Conservation (phyloP, 2,329 filamentous ascomycete species). For the Cladosporium sphaerospermum region DNA sequence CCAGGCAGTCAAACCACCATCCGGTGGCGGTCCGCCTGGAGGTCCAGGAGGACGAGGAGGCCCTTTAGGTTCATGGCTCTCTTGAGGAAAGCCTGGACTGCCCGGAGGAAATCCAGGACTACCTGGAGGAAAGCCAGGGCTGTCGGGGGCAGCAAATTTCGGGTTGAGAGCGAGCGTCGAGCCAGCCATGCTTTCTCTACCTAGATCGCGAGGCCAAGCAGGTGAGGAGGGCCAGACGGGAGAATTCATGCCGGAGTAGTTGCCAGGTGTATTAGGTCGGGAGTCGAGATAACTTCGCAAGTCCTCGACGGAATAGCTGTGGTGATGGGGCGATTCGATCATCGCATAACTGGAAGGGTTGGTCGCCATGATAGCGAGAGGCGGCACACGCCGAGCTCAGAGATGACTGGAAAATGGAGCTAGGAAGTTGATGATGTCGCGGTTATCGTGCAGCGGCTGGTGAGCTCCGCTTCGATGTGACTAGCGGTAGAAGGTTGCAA, state of each 20-base stretch:
- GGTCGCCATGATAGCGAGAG: slow-evolving; percentile 5
- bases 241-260: slow-evolving; percentile 6
- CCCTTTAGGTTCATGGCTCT: slow-evolving; percentile 5
- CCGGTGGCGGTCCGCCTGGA: slow-evolving; percentile 30
- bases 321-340: slow-evolving; percentile 10
- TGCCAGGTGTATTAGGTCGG: slow-evolving; percentile 5
- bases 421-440: slow-evolving; percentile 1
- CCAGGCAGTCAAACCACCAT: slow-evolving; percentile 43
- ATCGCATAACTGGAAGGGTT: slow-evolving; percentile 6
- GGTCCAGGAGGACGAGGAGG: slow-evolving; percentile 18
- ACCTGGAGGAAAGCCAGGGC: slow-evolving; percentile 4
- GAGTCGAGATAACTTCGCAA: slow-evolving; percentile 8
- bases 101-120: slow-evolving; percentile 5
- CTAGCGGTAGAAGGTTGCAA: slow-evolving; percentile 3
- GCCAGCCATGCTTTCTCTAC: slow-evolving; percentile 5
- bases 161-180: slow-evolving; percentile 6
- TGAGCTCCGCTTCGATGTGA: background rate
- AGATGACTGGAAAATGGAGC: slow-evolving; percentile 2
- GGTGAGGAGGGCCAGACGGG: slow-evolving; percentile 9
- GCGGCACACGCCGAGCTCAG: background rate
- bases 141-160: background rate
- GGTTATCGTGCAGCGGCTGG: background rate
- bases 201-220: slow-evolving; percentile 3
- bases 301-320: slow-evolving; percentile 9
- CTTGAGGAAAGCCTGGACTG: background rate